Base-by-base conservation (phyloP, 768 basidiomycete species). In the Scleroderma citrinum region DNA sequence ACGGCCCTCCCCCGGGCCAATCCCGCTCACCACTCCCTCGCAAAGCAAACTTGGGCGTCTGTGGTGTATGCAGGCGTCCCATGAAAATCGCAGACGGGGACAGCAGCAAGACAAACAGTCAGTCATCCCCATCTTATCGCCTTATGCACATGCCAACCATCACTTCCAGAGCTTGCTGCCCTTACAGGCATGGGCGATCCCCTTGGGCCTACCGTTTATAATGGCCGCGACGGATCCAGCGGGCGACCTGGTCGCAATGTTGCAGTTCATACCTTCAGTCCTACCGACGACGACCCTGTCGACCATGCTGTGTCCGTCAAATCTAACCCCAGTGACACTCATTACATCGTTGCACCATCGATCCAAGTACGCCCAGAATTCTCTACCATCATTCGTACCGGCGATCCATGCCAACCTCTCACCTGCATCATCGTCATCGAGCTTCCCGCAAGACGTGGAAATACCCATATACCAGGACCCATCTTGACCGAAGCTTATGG, bases 311-410 rank as follows among this genome's bases (percentile, higher is more conserved):
- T 68, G 47, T 77, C 80, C 42, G 67, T 76, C 55, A 78, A 72
- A 56, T 79, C 78, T 19, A 63, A 61, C 21, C 67, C 69, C 43
- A 65, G 63, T 47, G 76, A 82, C 49, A 64, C 76, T 20, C 74
- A 77, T 50, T 91, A 88, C 61, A 80, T 98, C 55, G 86, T 96
- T 61, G 83, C 92, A 1, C 96, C 96, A 7, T 83, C 86, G 21
- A 96, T 99, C 61, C 87, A 91, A 64, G 90, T 97, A 60, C 83
- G 92, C 38, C 83, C 95, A 6, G 96, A 99, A 69, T 94, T 92
- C 63, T 76, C 87, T 0, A 84, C 84, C 17, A 76, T 97, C 30
- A 78, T 87, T 11, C 79, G 92, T 47, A 80, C 80, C 37, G 73
- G 64, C 50, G 81, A 85, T 54, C 56, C 76, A 30, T 89, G 80